phyloP scores from a whole-genome alignment of 345 rosid genomes.

The Populus euphratica region DNA sequence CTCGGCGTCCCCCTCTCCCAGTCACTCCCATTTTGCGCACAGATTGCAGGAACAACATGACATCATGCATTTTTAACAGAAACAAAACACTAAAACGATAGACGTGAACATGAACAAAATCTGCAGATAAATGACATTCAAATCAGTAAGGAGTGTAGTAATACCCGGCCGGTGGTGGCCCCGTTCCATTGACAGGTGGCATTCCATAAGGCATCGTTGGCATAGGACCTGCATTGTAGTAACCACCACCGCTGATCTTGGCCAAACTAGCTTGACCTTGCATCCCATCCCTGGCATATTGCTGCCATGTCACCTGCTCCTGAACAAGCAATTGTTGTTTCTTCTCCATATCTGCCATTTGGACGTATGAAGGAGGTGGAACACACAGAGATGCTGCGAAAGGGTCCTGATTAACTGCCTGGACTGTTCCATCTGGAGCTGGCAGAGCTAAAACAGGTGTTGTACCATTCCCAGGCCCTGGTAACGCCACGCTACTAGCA shows the following conservation, averaged over 20 bases:
- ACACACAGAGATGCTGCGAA: constrained; percentile 58
- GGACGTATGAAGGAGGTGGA: constrained; percentile 66
- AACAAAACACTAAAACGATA: constrained; percentile 14
- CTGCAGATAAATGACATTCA: constrained; percentile 14
- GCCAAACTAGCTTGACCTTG: constrained; percentile 61
- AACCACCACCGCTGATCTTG: constrained; percentile 41
- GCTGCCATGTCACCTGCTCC: constrained; percentile 68
- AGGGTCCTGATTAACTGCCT: constrained; percentile 43
- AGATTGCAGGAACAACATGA: constrained; percentile 24
- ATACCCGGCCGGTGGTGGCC: constrained; percentile 46
- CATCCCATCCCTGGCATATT: constrained; percentile 67
- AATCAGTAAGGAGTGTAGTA: constrained; percentile 40
- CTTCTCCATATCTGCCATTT: constrained; percentile 73
- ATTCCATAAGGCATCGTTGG: constrained; percentile 51
- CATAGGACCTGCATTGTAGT: constrained; percentile 35
- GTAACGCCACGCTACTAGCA: constrained; percentile 73
- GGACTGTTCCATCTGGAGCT: constrained; percentile 62
- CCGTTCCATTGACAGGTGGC: constrained; percentile 53
- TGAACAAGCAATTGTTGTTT: constrained; percentile 59
- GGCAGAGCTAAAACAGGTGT: constrained; percentile 68
- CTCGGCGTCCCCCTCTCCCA: constrained; percentile 11
- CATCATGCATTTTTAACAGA: constrained; percentile 21
- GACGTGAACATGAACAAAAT: constrained; percentile 28
- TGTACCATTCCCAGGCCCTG: constrained; percentile 48
- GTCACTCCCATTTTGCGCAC: constrained; percentile 21